Base-by-base conservation (phyloP, 148 eudicot genomes). In the Heliosperma pusillum region DNA sequence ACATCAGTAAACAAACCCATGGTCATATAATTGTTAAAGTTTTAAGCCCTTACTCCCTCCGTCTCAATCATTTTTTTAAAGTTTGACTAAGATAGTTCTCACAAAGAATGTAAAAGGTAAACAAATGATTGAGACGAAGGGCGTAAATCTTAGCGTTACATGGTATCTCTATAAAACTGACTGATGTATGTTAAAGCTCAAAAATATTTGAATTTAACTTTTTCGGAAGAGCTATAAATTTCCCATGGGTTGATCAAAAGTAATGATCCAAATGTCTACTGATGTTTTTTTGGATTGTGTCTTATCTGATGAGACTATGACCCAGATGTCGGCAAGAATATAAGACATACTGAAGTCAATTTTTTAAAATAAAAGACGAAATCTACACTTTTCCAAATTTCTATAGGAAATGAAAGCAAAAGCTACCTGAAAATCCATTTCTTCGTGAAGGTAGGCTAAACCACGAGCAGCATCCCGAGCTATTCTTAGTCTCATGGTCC, bases 401-500 rank as follows among this genome's bases (percentile, higher is more conserved):
- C 2, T 16, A 57, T 21, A 24, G 21, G 10, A 29, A 53, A 58
- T 52, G 73, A 3, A 22, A 71, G 21, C 20, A 40, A 26, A 15
- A 79, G 55, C 22, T 63, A 85, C 98, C 96, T 94, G 98, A 83
- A 90, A 87, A 64, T 92, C 98, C 98, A 94, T 94, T 74, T 87
- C 90, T 77, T 94, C 97, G 47, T 94, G 98, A 65, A 94, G 90
- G 74, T 92, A 94, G 42, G 93, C 72, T 79, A 94, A 81, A 69
- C 98, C 98, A 78, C 92, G 93, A 73, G 97, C 97, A 80, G 97
- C 87, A 81, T 94, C 97, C 79, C 87, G 88, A 55, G 98, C 98
- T 42, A 94, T 82, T 80, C 85, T 86, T 12, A 94, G 83, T 83
- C 98, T 92, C 90, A 77, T 86, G 58, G 85, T 74, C 98, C 98